A percentile compares a stretch with the other conserved stretches of the same genome.
phyloP scores from a whole-genome alignment of 257 asterid species.

The Nicotiana attenuata region DNA sequence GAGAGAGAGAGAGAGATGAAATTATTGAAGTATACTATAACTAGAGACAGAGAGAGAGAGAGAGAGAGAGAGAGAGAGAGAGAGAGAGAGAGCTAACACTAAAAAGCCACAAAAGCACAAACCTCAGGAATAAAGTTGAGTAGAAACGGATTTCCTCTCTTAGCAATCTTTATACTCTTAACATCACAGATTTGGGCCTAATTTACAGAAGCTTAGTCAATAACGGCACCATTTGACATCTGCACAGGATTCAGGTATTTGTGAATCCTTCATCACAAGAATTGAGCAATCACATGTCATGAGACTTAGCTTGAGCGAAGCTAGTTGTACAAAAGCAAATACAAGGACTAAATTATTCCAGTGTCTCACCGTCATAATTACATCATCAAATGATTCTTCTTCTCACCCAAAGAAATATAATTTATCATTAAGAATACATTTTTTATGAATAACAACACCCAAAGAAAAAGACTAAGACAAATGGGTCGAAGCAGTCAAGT shows the following conservation, averaged over 20 bases:
- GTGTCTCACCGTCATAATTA: slow-evolving; percentile 73
- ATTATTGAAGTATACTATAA: too few relatives aligned
- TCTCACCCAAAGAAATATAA: not conserved
- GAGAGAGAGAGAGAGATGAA: too few relatives aligned
- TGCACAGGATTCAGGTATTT: slow-evolving; percentile 2
- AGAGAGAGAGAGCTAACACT: too few relatives aligned
- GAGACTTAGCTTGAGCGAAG: not conserved
- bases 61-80: too few relatives aligned
- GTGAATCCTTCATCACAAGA: not conserved
- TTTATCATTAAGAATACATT: not conserved
- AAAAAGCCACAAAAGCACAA: slow-evolving; percentile 13
- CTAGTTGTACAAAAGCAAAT: not conserved
- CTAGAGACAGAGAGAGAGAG: too few relatives aligned
- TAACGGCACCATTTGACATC: slow-evolving; percentile 8
- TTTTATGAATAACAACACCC: not conserved
- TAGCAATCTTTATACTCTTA: slow-evolving; percentile 64
- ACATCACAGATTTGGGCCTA: slow-evolving; percentile 84
- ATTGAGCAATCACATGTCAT: not conserved
- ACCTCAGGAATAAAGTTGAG: slow-evolving; percentile 90
- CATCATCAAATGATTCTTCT: slow-evolving; percentile 73
- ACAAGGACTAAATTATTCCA: not conserved
- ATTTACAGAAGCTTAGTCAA: slow-evolving; percentile 21
- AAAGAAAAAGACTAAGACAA: not conserved
- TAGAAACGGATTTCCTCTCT: slow-evolving; percentile 58
- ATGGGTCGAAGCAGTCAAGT: not conserved